Conservation (phyloP, 1,284 basidiomycete species). For the Marasmius fiardii region DNA sequence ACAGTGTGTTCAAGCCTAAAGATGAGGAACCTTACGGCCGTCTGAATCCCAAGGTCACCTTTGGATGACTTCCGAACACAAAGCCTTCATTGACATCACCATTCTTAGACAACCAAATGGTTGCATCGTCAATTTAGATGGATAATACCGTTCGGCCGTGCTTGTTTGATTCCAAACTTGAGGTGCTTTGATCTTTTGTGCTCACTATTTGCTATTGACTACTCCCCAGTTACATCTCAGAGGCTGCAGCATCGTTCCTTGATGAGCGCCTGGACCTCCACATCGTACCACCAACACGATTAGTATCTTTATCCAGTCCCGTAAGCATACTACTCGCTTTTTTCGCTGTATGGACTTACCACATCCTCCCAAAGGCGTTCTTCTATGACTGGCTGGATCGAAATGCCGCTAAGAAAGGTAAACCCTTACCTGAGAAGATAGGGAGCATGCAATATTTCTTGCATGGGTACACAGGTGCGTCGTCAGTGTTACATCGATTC, state of each 20-base stretch:
- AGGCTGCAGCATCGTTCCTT: conserved; percentile 84
- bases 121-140: conserved; percentile 81
- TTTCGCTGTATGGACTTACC: conserved; percentile 3
- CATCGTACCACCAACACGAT: conserved; percentile 85
- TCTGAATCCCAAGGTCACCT: conserved; percentile 72
- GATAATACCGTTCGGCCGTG: conserved; percentile 83
- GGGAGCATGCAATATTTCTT: conserved; percentile 91
- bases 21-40: conserved; percentile 86
- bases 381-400: conserved; percentile 89
- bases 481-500: not conserved
- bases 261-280: conserved; percentile 73
- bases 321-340: conserved; percentile 36
- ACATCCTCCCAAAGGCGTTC: conserved; percentile 54
- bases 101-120: conserved; percentile 80
- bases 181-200: conserved; percentile 49
- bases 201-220: not conserved
- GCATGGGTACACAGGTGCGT: conserved; percentile 73
- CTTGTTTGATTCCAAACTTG: conserved; percentile 83
- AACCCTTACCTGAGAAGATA: conserved; percentile 79
- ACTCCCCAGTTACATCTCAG: conserved; percentile 53
- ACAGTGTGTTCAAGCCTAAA: conserved; percentile 85
- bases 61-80: not conserved
- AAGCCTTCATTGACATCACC: not conserved
- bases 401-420: conserved; percentile 75
- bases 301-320: conserved; percentile 79